Conservation (phyloP, 306 rosid species). For the Quercus dentata region DNA sequence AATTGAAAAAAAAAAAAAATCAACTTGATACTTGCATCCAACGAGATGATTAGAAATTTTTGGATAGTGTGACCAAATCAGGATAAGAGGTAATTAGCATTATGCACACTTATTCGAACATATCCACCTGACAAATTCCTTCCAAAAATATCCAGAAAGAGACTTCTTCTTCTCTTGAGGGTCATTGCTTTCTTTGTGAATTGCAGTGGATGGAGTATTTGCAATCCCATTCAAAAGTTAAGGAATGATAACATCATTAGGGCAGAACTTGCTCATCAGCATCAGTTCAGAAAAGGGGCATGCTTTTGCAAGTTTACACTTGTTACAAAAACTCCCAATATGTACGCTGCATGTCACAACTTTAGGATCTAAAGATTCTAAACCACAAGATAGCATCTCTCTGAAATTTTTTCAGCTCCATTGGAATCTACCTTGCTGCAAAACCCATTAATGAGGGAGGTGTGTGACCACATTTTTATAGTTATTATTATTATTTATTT, state of each 20-base stretch:
- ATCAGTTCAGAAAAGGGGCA: constrained; percentile 63
- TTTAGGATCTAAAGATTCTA: constrained; percentile 48
- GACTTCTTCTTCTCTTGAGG: constrained; percentile 27
- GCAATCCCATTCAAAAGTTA: constrained; percentile 68
- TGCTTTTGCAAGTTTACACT: constrained; percentile 54
- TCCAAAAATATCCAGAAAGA: constrained; percentile 50
- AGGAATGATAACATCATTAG: constrained; percentile 65
- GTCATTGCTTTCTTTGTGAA: constrained; percentile 17
- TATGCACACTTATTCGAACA: constrained; percentile 45
- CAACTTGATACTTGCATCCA: no score
- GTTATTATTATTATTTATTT: no score
- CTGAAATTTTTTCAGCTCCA: constrained; percentile 57
- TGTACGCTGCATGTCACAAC: constrained; percentile 68
- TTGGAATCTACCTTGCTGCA: constrained; percentile 49
- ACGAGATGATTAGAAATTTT: no score
- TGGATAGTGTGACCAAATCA: no score
- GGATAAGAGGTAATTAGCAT: constrained; percentile 46
- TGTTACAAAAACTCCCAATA: constrained; percentile 63
- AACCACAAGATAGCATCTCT: constrained; percentile 53
- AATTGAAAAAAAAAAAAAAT: no score
- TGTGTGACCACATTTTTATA: constrained; percentile 52
- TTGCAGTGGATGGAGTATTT: constrained; percentile 23
- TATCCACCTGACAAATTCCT: constrained; percentile 67
- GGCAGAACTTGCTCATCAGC: constrained; percentile 59
- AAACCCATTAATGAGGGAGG: constrained; percentile 73